phyloP scores from a whole-genome alignment of 345 rosid species.

The Lepidium sativum region DNA sequence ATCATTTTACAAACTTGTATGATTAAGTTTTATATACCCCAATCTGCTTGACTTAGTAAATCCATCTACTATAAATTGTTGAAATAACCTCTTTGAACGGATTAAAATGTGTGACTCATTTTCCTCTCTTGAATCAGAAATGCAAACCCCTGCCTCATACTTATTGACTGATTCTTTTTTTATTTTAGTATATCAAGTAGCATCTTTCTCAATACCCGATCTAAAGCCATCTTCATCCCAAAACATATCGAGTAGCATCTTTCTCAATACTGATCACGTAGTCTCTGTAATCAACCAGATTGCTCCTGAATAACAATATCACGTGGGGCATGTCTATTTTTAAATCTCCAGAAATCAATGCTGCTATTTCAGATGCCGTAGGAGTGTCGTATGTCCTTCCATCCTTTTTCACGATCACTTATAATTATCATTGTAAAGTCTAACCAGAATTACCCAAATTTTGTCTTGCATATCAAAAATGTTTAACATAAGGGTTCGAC shows the following conservation, averaged over 20 bases:
- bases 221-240: background rate
- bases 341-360: background rate
- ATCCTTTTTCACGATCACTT: background rate
- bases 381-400: background rate
- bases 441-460: too few species aligned
- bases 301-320: background rate
- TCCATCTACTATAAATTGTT: too few species aligned
- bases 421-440: background rate
- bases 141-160: background rate
- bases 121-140: background rate
- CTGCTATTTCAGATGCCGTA: background rate
- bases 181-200: too few species aligned
- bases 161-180: background rate
- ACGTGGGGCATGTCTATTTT: background rate
- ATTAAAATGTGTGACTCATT: background rate
- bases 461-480: too few species aligned
- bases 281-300: background rate
- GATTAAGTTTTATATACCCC: too few species aligned
- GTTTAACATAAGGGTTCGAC: too few species aligned
- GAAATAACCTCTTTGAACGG: too few species aligned
- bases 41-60: too few species aligned
- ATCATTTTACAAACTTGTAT: too few species aligned
- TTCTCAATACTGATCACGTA: background rate
- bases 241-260: background rate
- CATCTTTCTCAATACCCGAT: fast-evolving